These are phyloP conservation scores for Vicia villosa DNA, from an alignment of 306 rosid genomes.

Conservation along the genomic window DNA sequence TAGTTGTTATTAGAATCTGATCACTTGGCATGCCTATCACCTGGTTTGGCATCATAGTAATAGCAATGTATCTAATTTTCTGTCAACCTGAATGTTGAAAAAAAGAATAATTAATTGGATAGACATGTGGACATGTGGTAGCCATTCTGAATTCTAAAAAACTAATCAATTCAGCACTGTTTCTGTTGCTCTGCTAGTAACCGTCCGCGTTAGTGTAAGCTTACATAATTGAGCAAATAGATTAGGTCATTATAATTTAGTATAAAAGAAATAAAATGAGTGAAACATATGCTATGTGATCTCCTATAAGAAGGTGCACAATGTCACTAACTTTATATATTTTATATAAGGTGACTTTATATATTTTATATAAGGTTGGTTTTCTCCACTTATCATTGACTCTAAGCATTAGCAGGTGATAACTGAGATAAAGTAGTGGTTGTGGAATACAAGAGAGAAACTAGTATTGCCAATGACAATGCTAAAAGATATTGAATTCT, in stretches of 20 bases:
- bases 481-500: too few species aligned
- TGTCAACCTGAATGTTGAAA: background rate
- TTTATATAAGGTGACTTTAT: too few species aligned
- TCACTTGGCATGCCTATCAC: background rate
- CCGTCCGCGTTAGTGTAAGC: slow-evolving; percentile 3
- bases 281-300: background rate
- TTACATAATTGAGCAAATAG: background rate
- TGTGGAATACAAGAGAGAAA: too few species aligned
- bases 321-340: slow-evolving; percentile 11
- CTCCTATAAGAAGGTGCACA: background rate
- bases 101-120: background rate
- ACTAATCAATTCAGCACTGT: background rate
- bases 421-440: too few species aligned
- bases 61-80: background rate
- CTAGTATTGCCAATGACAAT: too few species aligned
- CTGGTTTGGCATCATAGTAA: background rate
- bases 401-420: background rate
- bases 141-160: background rate
- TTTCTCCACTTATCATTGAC: slow-evolving; percentile 10
- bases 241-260: background rate
- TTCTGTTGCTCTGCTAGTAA: background rate
- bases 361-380: background rate
- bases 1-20: background rate
- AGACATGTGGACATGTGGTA: slow-evolving; percentile 7
- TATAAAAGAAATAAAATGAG: background rate